phyloP scores from a whole-genome alignment of 2,329 filamentous ascomycete genomes.

The Tolypocladium inflatum region DNA sequence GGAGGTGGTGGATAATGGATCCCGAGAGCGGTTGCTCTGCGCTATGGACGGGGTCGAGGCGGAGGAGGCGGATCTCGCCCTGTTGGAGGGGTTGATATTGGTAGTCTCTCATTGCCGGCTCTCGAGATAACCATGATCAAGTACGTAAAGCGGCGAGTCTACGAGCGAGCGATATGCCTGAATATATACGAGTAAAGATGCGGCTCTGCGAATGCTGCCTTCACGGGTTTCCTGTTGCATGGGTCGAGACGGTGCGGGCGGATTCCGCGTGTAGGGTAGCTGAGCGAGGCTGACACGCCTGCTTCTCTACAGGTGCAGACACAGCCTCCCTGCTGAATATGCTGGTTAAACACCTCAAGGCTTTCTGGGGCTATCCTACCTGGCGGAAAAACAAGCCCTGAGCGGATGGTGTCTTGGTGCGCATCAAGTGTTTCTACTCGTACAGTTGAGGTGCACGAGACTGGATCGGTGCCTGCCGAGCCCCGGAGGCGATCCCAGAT shows the following conservation, averaged over 20 bases:
- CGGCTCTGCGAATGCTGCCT: neutral
- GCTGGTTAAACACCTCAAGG: too few relatives aligned
- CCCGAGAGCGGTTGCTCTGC: neutral
- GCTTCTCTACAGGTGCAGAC: neutral
- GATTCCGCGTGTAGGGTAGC: neutral
- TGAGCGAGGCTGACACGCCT: too few relatives aligned
- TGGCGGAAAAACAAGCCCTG: too few relatives aligned
- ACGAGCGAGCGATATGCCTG: neutral
- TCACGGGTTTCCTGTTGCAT: neutral
- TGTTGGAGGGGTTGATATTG: neutral
- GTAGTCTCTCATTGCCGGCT: neutral
- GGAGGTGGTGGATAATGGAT: constrained; percentile 3
- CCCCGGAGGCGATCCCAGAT: too few relatives aligned
- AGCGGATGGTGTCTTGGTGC: too few relatives aligned
- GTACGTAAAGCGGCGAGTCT: too few relatives aligned
- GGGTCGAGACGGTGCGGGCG: neutral
- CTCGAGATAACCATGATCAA: neutral
- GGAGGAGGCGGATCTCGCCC: constrained; percentile 5
- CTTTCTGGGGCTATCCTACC: too few relatives aligned
- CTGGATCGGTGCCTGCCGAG: too few relatives aligned
- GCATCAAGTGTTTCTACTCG: too few relatives aligned
- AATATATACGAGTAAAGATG: neutral
- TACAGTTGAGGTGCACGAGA: too few relatives aligned
- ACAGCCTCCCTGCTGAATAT: neutral
- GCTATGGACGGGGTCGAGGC: neutral